A percentile compares a stretch with the other conserved stretches of the same genome.
Evolutionary conservation across 768 basidiomycete genomes (phyloP).

Genomic region (Suillus subalutaceus): DNA sequence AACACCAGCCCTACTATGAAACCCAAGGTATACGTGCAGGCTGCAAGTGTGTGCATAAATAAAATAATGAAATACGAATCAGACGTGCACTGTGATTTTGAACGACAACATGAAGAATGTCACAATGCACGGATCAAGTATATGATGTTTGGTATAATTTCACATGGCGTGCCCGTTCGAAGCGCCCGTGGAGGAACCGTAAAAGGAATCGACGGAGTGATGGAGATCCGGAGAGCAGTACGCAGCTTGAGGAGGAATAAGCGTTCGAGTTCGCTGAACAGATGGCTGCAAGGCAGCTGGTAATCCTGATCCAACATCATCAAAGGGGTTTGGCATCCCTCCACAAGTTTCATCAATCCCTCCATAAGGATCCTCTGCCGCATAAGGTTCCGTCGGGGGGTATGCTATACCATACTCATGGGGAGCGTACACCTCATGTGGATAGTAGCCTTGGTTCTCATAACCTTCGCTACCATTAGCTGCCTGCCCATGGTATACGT

Average conservation of each 20-base stretch:
- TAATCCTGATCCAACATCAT: constrained; percentile 11
- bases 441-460: constrained; percentile 18
- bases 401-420: constrained; percentile 28
- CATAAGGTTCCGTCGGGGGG: constrained; percentile 30
- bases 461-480: constrained; percentile 13
- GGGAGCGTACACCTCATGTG: constrained; percentile 28
- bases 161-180: constrained; percentile 2
- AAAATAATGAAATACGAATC: constrained; percentile 3
- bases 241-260: constrained; percentile 11
- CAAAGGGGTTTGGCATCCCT: constrained; percentile 23
- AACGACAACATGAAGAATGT: constrained; percentile 3
- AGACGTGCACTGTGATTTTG: constrained; percentile 3
- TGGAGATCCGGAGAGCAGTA: constrained; percentile 15
- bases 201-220: constrained; percentile 34
- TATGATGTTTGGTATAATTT: background rate
- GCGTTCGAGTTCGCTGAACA: background rate
- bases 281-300: constrained; percentile 23
- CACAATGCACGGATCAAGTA: constrained; percentile 3
- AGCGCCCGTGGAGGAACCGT: constrained; percentile 9
- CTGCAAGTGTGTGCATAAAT: background rate
- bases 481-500: constrained; percentile 9
- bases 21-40: constrained; percentile 1
- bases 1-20: constrained; percentile 2
- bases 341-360: constrained; percentile 7
- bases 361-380: constrained; percentile 21